Evolutionary conservation across 176 grass and related monocot genomes (phyloP), one percentile per base, ranked within the genome.

Genomic region (Areca catechu): DNA sequence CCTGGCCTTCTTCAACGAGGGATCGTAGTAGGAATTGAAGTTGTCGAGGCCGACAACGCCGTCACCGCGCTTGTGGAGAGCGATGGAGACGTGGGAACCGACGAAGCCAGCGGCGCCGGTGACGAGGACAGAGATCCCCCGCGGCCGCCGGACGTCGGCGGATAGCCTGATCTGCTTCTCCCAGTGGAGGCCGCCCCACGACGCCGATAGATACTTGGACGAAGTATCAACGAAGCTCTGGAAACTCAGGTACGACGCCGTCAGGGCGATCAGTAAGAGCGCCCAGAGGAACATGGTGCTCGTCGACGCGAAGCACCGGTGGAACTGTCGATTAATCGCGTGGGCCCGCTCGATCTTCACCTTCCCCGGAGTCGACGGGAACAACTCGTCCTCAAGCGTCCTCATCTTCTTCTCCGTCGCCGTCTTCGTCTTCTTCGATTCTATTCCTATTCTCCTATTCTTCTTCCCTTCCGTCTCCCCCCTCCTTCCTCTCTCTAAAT

Each of bases 261-360:
- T 82, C 59, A 74, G 63, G 29, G 69, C 87, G 4, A 91, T 76
- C 0, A 86, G 61, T 75, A 91, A 62, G 4, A 91, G 82, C 57
- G 79, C 79, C 82, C 82, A 91, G 28, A 91, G 57, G 72, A 91
- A 82, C 74, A 86, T 61, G 15, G 82, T 91, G 20, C 83, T 77
- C 63, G 87, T 86, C 18, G 87, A 86, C 48, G 87, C 76, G 75
- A 86, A 91, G 69, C 87, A 91, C 18, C 87, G 87, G 63, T 86
- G 71, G 20, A 77, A 57, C 58, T 80, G 75, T 52, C 88, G 72
- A 50, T 53, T 71, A 54, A 79, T 79, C 51, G 58, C 24, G 6
- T 57, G 63, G 7, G 75, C 15, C n/a, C 77, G 66, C 65, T 86
- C 88, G 25, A 83, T 63, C 79, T 86, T 86, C 75, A 86, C 71